Evolutionary conservation across 176 grass and related monocot species (phyloP), one percentile per base, ranked within the genome.

Genomic region (Triticum urartu): DNA sequence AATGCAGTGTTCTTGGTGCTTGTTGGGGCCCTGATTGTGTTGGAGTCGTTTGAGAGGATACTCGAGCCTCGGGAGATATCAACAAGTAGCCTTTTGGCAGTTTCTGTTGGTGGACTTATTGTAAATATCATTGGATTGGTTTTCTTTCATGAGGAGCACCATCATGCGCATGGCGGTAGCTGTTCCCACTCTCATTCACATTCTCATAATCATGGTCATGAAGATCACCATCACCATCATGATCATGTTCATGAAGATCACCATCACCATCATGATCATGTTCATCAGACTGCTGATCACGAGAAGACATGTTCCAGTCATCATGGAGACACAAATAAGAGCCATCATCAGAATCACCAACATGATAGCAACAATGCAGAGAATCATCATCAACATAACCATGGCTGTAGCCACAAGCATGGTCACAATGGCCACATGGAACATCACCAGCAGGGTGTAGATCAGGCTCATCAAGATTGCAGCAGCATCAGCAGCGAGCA

Each of bases 61-160:
- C 93, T 96, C 79, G 97, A 98, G 82, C 97, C 97, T 40, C 82
- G 91, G 35, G 97, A 98, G 83, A 94, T 98, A 86, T 98, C 97
- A 10, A 98, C 97, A 14, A 86, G 82, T 77, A 98, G 97, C 56
- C 93, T 98, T 62, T 78, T 98, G 83, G 68, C 87, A 79, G 97
- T 98, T 86, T 98, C 97, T 48, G 81, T 98, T 14, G 97, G 97
- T 39, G 97, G 97, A 9, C 88, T 98, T 78, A 8, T 95, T 1
- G 97, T 96, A 50, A 98, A 98, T 72, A 61, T 98, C 50, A 86
- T 98, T 32, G 97, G 97, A 33, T 86, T 98, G 89, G 50, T 98
- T 89, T 98, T 98, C 82, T 98, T 98, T 84, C 97, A 98, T 61
- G 97, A 98, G 83, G 94, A 98, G 88, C 97, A 98, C 85, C 97